Evolutionary conservation across 208 protist genomes (phyloP), one percentile per base, ranked within the genome.

Genomic region (Wallacemonas sp.): DNA sequence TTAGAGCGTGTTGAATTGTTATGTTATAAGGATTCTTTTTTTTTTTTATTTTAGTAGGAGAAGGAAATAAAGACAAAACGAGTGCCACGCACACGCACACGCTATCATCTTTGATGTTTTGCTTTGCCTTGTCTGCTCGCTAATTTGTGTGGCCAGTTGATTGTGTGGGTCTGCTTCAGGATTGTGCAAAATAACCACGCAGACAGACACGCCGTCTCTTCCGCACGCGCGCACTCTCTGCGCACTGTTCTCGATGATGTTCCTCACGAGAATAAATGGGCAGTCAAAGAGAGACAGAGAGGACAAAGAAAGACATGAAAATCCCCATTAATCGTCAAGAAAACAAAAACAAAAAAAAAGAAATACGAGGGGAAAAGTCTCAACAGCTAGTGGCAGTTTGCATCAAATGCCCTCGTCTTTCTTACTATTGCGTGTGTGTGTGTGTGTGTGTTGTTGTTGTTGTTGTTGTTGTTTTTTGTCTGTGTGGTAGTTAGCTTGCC

Each of bases 201-300:
- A n/a, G n/a, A n/a, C n/a, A n/a, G n/a, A n/a, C n/a, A n/a, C n/a
- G n/a, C n/a, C n/a, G n/a, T n/a, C n/a, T n/a, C n/a, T n/a, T n/a
- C n/a, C n/a, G n/a, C n/a, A n/a, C n/a, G n/a, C n/a, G n/a, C n/a
- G n/a, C n/a, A n/a, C n/a, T n/a, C n/a, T n/a, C n/a, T n/a, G n/a
- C n/a, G n/a, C n/a, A n/a, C n/a, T n/a, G n/a, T 14, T 41, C 36
- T 41, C 36, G 14, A 41, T 41, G 36, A 14, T 41, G 36, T 41
- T 41, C 14, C 9, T 41, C 9, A 6, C 36, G 36, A 41, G 9
- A 41, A 6, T 41, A 17, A 41, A 14, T 14, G 51, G 47, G n/a
- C n/a, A n/a, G n/a, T n/a, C n/a, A n/a, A n/a, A n/a, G n/a, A 66
- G 62, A 68, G 24, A 36, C 19, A 62, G 14, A 59, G 8, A 19